Conservation (phyloP, 169 alveolate genomes). For the Plasmodium inui region DNA sequence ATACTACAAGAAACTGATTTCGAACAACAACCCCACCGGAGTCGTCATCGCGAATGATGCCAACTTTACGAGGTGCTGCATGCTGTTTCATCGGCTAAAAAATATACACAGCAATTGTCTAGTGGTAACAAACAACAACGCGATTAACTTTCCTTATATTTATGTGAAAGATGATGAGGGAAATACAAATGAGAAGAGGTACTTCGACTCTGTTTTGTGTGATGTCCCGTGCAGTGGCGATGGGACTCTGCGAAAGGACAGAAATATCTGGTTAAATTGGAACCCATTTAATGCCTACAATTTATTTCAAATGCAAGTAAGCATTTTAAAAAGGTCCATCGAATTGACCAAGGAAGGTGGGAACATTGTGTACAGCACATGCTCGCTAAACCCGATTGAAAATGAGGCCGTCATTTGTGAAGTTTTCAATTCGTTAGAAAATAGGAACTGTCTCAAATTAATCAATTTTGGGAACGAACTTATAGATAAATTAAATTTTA, state of each 20-base stretch:
- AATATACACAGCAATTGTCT: constrained; percentile 72
- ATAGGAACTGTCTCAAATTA: constrained; percentile 85
- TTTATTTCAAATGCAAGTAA: constrained; percentile 91
- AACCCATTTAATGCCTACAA: constrained; percentile 92
- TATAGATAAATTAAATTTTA: constrained; percentile 79
- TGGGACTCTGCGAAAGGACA: constrained; percentile 96
- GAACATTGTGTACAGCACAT: constrained; percentile 94
- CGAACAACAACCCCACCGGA: constrained; percentile 68
- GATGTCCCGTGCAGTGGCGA: constrained; percentile 99
- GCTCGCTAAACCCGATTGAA: constrained; percentile 97
- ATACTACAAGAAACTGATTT: constrained; percentile 61
- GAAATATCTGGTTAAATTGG: constrained; percentile 95
- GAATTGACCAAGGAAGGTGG: constrained; percentile 82
- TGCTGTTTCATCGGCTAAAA: constrained; percentile 74
- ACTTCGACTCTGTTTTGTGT: constrained; percentile 91
- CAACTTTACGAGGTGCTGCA: constrained; percentile 73
- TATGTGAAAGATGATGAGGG: constrained; percentile 33
- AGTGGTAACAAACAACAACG: constrained; percentile 73
- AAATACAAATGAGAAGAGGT: constrained; percentile 77
- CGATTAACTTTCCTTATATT: constrained; percentile 58
- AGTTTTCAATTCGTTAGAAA: constrained; percentile 86
- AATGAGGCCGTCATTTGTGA: constrained; percentile 92
- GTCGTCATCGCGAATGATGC: constrained; percentile 75
- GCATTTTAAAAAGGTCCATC: constrained; percentile 92
- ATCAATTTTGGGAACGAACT: constrained; percentile 85